Evolutionary conservation across 208 protist species (phyloP).

Genomic region (Crithidia fasciculata): DNA sequence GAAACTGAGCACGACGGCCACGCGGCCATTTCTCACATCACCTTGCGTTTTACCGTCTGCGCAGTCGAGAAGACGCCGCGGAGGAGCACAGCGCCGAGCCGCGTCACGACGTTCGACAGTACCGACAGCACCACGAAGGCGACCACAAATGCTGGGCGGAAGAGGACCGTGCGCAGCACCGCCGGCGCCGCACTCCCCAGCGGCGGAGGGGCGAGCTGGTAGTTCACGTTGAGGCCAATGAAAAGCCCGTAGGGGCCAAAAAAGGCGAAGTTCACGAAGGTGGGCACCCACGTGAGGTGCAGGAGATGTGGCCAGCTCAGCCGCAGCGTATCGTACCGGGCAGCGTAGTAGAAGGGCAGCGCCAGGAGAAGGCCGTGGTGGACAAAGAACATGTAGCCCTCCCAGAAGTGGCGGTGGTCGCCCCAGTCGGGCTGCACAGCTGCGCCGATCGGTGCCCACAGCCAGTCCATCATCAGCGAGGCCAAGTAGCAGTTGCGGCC

Average conservation of each 20-base stretch:
- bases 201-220: constrained; percentile 72
- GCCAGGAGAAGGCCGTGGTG: constrained; percentile 70
- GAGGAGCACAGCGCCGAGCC: constrained; percentile 10
- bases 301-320: constrained; percentile 46
- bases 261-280: constrained; percentile 56
- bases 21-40: background rate
- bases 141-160: constrained; percentile 43
- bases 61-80: background rate
- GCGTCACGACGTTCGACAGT: constrained; percentile 30
- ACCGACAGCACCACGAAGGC: constrained; percentile 48
- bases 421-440: constrained; percentile 54
- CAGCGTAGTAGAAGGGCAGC: constrained; percentile 72
- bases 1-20: too few species aligned
- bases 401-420: constrained; percentile 64
- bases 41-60: background rate
- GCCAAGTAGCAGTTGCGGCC: constrained; percentile 60
- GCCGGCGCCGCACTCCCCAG: constrained; percentile 26
- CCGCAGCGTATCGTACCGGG: constrained; percentile 54
- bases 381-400: constrained; percentile 56
- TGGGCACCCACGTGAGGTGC: constrained; percentile 68
- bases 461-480: constrained; percentile 60
- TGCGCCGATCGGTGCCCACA: constrained; percentile 52
- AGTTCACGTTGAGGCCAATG: constrained; percentile 79
- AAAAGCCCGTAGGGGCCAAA: constrained; percentile 54
- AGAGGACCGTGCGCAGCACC: constrained; percentile 32